A percentile compares a stretch with the other conserved stretches of the same genome.
phyloP scores from a whole-genome alignment of 2,329 filamentous ascomycete species.

The Dichotomopilus funicola region DNA sequence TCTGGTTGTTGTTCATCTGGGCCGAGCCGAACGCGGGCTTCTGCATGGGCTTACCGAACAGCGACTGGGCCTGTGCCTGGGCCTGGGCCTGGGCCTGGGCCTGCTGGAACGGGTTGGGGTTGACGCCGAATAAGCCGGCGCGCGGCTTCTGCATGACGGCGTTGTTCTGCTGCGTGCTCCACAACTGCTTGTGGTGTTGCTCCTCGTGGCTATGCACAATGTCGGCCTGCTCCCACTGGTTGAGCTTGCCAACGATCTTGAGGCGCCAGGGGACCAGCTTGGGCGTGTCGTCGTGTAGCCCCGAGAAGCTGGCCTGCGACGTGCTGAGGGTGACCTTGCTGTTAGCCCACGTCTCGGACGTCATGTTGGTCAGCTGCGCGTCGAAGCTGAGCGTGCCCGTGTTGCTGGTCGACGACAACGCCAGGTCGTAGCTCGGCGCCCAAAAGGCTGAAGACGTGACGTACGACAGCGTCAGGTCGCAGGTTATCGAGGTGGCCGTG shows the following conservation, averaged over 20 bases:
- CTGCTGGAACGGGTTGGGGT: background rate
- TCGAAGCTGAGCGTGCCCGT: constrained; percentile 53
- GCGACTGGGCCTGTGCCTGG: background rate
- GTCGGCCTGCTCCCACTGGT: constrained; percentile 16
- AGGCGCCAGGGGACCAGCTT: constrained; percentile 51
- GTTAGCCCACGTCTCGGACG: constrained; percentile 57
- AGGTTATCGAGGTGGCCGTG: constrained; percentile 20
- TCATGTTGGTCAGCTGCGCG: constrained; percentile 55
- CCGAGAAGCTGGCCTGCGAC: constrained; percentile 52
- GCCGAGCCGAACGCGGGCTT: background rate
- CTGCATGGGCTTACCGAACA: background rate
- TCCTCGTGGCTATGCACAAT: constrained; percentile 38
- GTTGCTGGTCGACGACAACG: constrained; percentile 49
- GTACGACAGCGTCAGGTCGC: constrained; percentile 51
- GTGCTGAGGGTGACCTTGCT: constrained; percentile 57
- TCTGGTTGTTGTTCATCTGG: too few relatives aligned
- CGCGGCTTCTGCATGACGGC: constrained; percentile 27
- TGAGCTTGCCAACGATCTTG: constrained; percentile 35
- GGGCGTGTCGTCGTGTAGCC: constrained; percentile 50
- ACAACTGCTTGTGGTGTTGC: constrained; percentile 27
- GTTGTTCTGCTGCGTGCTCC: constrained; percentile 25
- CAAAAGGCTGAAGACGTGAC: constrained; percentile 53
- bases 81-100: background rate
- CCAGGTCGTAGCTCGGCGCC: constrained; percentile 56
- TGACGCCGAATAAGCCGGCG: constrained; percentile 31